These are phyloP conservation scores for Maudiozyma saulgeensis DNA, from an alignment of 805 yeast species.

Conservation along the genomic window DNA sequence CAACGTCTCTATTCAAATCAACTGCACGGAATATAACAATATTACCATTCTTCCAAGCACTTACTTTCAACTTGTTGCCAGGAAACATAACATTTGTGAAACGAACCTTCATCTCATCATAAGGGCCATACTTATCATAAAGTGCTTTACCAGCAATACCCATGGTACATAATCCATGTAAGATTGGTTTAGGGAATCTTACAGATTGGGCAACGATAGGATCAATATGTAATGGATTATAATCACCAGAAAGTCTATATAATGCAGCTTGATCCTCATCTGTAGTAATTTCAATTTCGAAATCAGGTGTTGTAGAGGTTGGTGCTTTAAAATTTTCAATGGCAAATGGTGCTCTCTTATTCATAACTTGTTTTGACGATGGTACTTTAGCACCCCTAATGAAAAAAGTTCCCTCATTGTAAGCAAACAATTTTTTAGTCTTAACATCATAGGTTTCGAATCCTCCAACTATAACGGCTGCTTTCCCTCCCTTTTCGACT, in stretches of 20 bases:
- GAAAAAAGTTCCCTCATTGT: conserved; percentile 78
- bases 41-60: conserved; percentile 75
- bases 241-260: conserved; percentile 88
- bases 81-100: conserved; percentile 90
- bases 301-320: conserved; percentile 51
- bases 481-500: conserved; percentile 78
- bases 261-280: conserved; percentile 72
- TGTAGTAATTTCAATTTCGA: conserved; percentile 48
- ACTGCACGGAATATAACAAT: conserved; percentile 70
- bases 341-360: conserved; percentile 50
- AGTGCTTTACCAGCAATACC: conserved; percentile 75
- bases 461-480: conserved; percentile 63
- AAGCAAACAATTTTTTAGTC: conserved; percentile 61
- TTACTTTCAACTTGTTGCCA: conserved; percentile 75
- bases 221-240: conserved; percentile 91
- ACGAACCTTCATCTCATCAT: conserved; percentile 78
- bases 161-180: conserved; percentile 85
- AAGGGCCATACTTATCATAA: conserved; percentile 70
- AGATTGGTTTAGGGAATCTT: conserved; percentile 74
- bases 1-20: conserved; percentile 65
- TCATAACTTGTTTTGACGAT: conserved; percentile 40
- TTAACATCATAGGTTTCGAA: conserved; percentile 57
- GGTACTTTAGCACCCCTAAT: conserved; percentile 60
- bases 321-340: conserved; percentile 57
- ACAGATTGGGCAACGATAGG: conserved; percentile 85